These are phyloP conservation scores for Podosphaera fusca DNA, from an alignment of 2,329 filamentous ascomycete species.

Conservation along the genomic window DNA sequence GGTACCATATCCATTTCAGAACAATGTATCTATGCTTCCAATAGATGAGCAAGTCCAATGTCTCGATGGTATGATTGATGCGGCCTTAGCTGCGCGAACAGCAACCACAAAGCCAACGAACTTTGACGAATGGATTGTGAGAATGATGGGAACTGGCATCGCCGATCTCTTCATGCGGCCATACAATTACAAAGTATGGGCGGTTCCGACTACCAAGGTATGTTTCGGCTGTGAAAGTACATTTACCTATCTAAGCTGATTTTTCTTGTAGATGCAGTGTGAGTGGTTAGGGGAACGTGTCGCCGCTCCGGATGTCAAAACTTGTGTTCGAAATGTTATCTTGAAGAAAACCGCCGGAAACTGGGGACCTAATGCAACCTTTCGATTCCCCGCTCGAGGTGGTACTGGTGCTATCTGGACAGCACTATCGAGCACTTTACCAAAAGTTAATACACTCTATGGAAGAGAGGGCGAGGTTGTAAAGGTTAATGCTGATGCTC, in stretches of 20 bases:
- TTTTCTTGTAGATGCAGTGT: conserved; percentile 66
- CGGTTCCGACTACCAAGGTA: conserved; percentile 90
- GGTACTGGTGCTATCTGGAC: conserved; percentile 99
- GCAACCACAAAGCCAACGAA: conserved; percentile 79
- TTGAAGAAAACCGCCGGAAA: conserved; percentile 87
- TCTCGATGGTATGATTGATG: conserved; percentile 89
- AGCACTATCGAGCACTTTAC: conserved; percentile 78
- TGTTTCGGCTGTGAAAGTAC: not conserved
- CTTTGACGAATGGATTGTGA: conserved; percentile 96
- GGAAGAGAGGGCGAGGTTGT: conserved; percentile 65
- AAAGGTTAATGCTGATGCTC: conserved; percentile 68
- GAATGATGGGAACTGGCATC: conserved; percentile 72
- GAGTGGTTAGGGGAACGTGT: conserved; percentile 97
- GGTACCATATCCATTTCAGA: conserved; percentile 99
- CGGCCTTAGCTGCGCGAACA: conserved; percentile 67
- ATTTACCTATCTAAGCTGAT: not conserved
- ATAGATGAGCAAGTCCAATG: conserved; percentile 93
- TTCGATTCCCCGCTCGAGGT: conserved; percentile 88
- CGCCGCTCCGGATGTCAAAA: conserved; percentile 86
- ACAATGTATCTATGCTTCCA: conserved; percentile 96
- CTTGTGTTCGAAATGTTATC: conserved; percentile 79
- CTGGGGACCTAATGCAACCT: conserved; percentile 96
- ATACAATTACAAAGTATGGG: conserved; percentile 99
- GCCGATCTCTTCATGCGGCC: conserved; percentile 96
- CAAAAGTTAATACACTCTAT: conserved; percentile 76